These are phyloP conservation scores for Erythrobasidium yunnanense DNA, from an alignment of 768 basidiomycete genomes.

Conservation along the genomic window DNA sequence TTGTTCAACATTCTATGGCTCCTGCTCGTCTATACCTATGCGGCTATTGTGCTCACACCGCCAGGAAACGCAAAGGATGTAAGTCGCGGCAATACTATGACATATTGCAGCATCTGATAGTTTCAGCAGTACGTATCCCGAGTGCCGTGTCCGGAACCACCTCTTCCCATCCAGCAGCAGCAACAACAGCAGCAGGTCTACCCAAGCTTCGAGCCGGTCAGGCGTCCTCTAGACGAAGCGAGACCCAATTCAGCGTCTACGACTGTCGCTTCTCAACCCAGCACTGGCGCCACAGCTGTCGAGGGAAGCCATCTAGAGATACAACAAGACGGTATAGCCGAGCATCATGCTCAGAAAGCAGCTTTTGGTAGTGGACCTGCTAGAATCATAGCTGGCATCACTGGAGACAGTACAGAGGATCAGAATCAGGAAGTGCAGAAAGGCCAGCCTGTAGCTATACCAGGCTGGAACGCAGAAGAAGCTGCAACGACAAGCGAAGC, in stretches of 20 bases:
- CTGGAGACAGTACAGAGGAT: not conserved
- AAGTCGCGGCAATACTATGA: constrained; percentile 1
- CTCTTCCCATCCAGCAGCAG: not conserved
- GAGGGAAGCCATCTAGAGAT: not conserved
- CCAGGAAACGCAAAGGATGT: constrained; percentile 36
- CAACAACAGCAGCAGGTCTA: not conserved
- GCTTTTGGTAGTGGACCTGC: constrained; percentile 9
- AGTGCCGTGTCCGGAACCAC: constrained; percentile 24
- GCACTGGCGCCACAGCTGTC: not conserved
- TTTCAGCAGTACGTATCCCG: constrained; percentile 24
- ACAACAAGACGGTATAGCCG: not conserved
- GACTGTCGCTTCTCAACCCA: not conserved
- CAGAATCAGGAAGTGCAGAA: not conserved
- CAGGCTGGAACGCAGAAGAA: not conserved
- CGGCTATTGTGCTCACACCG: constrained; percentile 29
- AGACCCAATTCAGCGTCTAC: too few species aligned
- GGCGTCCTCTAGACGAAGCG: too few species aligned
- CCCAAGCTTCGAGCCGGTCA: not conserved
- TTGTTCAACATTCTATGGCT: constrained; percentile 26
- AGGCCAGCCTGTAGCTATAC: not conserved
- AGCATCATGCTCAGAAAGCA: not conserved
- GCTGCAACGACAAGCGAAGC: not conserved
- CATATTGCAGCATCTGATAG: not conserved
- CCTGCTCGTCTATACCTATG: constrained; percentile 9
- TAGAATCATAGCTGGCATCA: not conserved